Base-by-base conservation (phyloP, 148 eudicot genomes). In the Cornus suecica region DNA sequence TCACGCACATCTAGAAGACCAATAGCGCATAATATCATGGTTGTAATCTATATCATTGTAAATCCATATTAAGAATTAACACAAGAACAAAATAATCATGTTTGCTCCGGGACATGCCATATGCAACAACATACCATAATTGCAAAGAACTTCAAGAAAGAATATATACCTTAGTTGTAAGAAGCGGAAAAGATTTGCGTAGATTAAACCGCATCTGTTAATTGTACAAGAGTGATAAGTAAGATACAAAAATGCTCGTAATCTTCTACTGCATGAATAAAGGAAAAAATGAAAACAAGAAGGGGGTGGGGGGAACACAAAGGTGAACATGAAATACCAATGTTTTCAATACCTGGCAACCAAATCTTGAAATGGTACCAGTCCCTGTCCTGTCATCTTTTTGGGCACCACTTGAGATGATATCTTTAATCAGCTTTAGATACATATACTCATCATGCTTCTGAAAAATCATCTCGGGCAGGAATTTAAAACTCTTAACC, bases 151-250 rank as follows among this genome's bases (percentile, higher is more conserved):
- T 11, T 29, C 31, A 4, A 24, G 29, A 52, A 23, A 65, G 58
- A 64, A 14, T 29, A n/a, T 24, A 73, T 79, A 80, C 97, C 94
- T 92, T 92, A 45, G 97, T 90, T n/a, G 97, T 92, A 41, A 92
- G 89, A 42, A 90, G 90, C 27, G 97, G 90, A 74, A 87, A 87
- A 37, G 78, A 81, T 74, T 79, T 83, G 25, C 88, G 83, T 74
- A 87, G 74, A 81, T 85, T 85, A 80, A 87, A 87, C 56, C 85
- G 76, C 90, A 87, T 85, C 90, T 87, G 82, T 32, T 61, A 65
- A 76, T 65, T 37, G 58, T 52, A 73, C 25, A 73, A 11, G 7
- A 68, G n/a, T 71, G 10, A 71, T 20, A 71, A 20, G 37, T 58
- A 8, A 25, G 10, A 42, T 48, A 48, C 7, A 48, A 14, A 48